phyloP scores from a whole-genome alignment of 2,329 filamentous ascomycete species.

The Exophiala dermatitidis region DNA sequence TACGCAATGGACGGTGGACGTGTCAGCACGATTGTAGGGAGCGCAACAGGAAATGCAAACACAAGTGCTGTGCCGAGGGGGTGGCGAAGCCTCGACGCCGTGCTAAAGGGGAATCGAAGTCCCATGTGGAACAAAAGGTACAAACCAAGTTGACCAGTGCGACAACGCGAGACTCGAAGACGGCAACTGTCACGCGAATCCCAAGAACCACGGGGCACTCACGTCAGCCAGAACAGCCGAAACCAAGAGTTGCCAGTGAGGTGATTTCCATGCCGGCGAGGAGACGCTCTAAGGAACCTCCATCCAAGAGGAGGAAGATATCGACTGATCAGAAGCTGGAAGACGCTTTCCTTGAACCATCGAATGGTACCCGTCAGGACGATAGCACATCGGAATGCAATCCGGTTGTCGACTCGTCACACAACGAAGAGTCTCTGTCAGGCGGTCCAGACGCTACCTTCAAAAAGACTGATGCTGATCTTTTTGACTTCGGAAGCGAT shows the following conservation, averaged over 20 bases:
- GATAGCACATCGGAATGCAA: not conserved
- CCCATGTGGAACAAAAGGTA: constrained; percentile 4
- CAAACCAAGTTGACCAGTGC: constrained; percentile 17
- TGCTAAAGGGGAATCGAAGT: constrained; percentile 24
- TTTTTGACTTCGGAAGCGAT: not conserved
- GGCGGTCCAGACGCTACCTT: not conserved
- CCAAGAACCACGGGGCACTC: not conserved
- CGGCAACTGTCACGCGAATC: not conserved
- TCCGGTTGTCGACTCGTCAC: not conserved
- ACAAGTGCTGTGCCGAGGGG: constrained; percentile 66
- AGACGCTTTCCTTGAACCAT: not conserved
- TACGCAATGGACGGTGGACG: constrained; percentile 64
- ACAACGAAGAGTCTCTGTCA: not conserved
- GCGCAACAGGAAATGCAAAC: constrained; percentile 56
- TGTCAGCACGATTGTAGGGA: constrained; percentile 66
- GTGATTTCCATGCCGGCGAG: not conserved
- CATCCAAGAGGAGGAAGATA: constrained; percentile 5
- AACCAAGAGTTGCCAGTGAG: not conserved
- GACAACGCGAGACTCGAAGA: constrained; percentile 1
- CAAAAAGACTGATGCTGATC: not conserved
- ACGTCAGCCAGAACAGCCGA: not conserved
- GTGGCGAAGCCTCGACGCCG: constrained; percentile 55
- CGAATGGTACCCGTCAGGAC: not conserved
- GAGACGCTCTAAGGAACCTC: not conserved
- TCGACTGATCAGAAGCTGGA: not conserved